Base-by-base conservation (phyloP, 179 eudicot genomes). In the Spergularia azorica region DNA sequence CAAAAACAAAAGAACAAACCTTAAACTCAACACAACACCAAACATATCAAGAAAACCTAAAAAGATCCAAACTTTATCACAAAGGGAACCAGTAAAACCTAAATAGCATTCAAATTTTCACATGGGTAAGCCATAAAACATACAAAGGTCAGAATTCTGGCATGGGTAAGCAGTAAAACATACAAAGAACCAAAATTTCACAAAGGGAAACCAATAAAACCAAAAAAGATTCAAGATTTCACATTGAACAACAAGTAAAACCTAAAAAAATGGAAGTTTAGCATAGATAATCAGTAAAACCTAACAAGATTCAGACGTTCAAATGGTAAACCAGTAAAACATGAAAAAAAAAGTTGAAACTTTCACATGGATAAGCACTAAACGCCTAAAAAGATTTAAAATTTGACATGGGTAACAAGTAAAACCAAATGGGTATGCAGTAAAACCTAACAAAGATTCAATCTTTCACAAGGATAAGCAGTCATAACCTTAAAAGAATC, bases 31-130 rank as follows among this genome's bases (percentile, higher is more conserved):
- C 26, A 4, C 5, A 57, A 8, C 11, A 6, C 0, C 39, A 63
- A 10, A 32, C 17, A 58, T 56, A 16, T n/a, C 5, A 39, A 26
- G 32, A 26, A 26, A 26, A 26, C 32, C 32, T 26, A 26, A 26
- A 67, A 67, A 46, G 56, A 67, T 46, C 56, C 13, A 67, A 67
- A 46, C 71, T 48, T 67, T 18, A 26, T 26, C 32, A 26, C 32
- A 20, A 43, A 1, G 9, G 43, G 7, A 15, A 26, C 32, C 46
- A 54, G 1, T 10, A 6, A 8, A 10, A 13, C 9, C 46, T 18
- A 10, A 2, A 26, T 26, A 11, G 3, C 18, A 14, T 57, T 26
- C 32, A 26, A 0, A 61, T 41, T 7, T 13, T 26, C 32, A 26
- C 32, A 26, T 26, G 32, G 2, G 32, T 26, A 26, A 26, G 32